Percentiles rank a stretch among this genome's conserved stretches.
phyloP scores from a whole-genome alignment of 208 protist genomes.

The Trypanosoma melophagium region DNA sequence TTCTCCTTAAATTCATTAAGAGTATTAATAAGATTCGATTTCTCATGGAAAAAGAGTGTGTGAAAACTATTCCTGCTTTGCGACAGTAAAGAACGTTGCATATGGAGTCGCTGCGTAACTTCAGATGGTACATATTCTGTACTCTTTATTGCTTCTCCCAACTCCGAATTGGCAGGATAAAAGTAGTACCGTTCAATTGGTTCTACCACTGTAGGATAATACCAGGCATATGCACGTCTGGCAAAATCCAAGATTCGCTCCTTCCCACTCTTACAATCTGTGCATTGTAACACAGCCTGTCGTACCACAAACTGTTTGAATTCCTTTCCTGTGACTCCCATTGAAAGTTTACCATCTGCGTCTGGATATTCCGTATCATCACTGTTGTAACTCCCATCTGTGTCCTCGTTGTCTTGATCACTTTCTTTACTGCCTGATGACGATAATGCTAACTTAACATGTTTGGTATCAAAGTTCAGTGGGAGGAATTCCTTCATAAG shows the following conservation, averaged over 20 bases:
- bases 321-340: background rate
- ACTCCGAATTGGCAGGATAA: constrained; percentile 33
- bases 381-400: constrained; percentile 3
- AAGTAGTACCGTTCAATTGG: constrained; percentile 40
- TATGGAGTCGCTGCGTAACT: constrained; percentile 9
- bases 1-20: constrained; percentile 67
- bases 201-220: constrained; percentile 25
- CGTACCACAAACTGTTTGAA: constrained; percentile 17
- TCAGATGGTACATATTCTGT: background rate
- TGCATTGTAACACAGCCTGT: constrained; percentile 21
- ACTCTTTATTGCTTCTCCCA: constrained; percentile 7
- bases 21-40: constrained; percentile 57
- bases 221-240: constrained; percentile 53
- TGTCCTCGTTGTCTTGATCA: constrained; percentile 24
- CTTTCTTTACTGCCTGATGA: constrained; percentile 2
- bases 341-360: background rate
- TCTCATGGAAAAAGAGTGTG: constrained; percentile 84
- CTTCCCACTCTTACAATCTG: constrained; percentile 14
- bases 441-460: too few relatives aligned
- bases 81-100: constrained; percentile 21
- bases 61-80: constrained; percentile 55
- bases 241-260: constrained; percentile 59
- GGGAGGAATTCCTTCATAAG: constrained; percentile 10
- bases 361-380: constrained; percentile 17
- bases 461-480: constrained; percentile 23